Evolutionary conservation across 108 stramenopile genomes (phyloP).

Genomic region (Fistulifera solaris): DNA sequence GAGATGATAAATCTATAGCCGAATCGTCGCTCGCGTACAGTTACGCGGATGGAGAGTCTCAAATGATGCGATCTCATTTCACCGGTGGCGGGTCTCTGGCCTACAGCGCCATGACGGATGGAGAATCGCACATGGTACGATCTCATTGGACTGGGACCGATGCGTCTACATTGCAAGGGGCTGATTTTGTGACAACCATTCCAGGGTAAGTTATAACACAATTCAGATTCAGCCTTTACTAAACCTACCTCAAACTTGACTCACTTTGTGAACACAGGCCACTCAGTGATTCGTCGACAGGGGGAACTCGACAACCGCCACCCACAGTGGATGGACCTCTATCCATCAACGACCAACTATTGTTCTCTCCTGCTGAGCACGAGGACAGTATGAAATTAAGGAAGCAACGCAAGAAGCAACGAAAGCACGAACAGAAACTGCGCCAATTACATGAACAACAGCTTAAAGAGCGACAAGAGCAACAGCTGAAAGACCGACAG

Average conservation of each 20-base stretch:
- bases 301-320: neutral
- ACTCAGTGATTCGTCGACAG: neutral
- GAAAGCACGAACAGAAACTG: neutral
- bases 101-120: neutral
- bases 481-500: neutral
- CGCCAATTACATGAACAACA: conserved; percentile 1
- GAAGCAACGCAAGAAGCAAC: conserved; percentile 2
- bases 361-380: conserved; percentile 7
- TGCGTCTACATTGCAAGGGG: neutral
- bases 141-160: neutral
- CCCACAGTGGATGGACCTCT: neutral
- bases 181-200: neutral
- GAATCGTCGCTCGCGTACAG: conserved; percentile 3
- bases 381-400: conserved; percentile 3
- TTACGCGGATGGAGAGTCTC: conserved; percentile 10
- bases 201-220: neutral
- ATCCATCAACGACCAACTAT: neutral
- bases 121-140: conserved; percentile 1
- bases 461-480: neutral
- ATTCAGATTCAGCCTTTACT: neutral
- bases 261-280: conserved; percentile 1
- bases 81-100: conserved; percentile 27
- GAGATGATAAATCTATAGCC: conserved; percentile 17
- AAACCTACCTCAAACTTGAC: neutral
- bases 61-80: conserved; percentile 15